phyloP scores from a whole-genome alignment of 345 rosid species.

The Gynandropsis gynandra region DNA sequence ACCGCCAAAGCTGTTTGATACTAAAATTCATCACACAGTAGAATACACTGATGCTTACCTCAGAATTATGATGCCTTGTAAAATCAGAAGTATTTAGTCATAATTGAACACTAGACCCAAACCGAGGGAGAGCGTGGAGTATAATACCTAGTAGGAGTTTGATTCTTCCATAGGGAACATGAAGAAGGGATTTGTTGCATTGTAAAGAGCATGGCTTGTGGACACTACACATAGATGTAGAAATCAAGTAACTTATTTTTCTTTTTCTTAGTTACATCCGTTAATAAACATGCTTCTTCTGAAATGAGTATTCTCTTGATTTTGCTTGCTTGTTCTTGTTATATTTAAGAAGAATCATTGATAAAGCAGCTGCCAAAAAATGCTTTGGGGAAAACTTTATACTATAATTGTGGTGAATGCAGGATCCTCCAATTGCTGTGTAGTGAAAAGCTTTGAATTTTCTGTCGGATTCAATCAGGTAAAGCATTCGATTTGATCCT shows the following conservation, averaged over 20 bases:
- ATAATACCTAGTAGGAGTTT: too few species aligned
- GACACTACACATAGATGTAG: too few species aligned
- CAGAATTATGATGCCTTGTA: not conserved
- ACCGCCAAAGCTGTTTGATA: too few species aligned
- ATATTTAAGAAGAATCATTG: too few species aligned
- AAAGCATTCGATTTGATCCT: not conserved
- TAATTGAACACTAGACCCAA: too few species aligned
- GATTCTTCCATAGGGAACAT: too few species aligned
- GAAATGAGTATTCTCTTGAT: slow-evolving; percentile 4
- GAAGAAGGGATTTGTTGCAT: too few species aligned
- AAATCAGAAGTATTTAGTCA: not conserved
- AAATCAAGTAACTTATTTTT: too few species aligned
- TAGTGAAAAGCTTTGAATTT: slow-evolving; percentile 22
- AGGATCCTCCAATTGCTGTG: slow-evolving; percentile 85
- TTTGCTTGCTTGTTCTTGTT: not conserved
- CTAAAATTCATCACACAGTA: too few species aligned
- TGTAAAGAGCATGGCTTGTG: too few species aligned
- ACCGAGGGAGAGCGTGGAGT: too few species aligned
- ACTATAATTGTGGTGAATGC: slow-evolving; percentile 11
- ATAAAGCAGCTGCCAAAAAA: too few species aligned
- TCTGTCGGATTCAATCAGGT: not conserved
- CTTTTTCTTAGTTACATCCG: not conserved
- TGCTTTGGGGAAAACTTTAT: not conserved
- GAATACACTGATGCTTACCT: not conserved
- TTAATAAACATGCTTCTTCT: not conserved